Percentiles rank a stretch among this genome's conserved stretches.
Evolutionary conservation across 225 moss, liverwort and hornwort genomes (phyloP).

Genomic region (Antitrichia curtipendula): DNA sequence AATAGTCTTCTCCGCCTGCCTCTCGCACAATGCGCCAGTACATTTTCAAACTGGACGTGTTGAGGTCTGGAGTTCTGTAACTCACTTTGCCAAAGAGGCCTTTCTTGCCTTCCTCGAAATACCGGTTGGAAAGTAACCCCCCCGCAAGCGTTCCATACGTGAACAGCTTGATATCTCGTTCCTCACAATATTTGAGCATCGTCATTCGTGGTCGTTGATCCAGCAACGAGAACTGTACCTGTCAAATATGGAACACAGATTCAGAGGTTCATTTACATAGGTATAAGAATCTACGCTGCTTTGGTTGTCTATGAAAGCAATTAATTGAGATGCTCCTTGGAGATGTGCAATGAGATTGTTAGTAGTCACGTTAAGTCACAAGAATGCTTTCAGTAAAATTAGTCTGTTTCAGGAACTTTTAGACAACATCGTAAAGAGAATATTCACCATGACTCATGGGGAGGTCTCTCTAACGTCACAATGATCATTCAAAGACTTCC

Average conservation of each 20-base stretch:
- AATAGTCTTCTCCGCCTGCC: slow-evolving; percentile 32
- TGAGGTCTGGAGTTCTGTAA: slow-evolving; percentile 29
- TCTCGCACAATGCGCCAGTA: slow-evolving; percentile 41
- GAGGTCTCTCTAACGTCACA: neutral
- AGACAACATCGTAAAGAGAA: neutral
- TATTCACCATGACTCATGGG: neutral
- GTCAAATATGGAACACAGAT: neutral
- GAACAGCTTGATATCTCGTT: slow-evolving; percentile 33
- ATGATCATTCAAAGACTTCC: neutral
- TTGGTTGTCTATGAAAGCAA: neutral
- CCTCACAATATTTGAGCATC: slow-evolving; percentile 35
- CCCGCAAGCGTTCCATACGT: slow-evolving; percentile 44
- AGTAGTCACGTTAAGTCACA: neutral
- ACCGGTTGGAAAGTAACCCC: slow-evolving; percentile 28
- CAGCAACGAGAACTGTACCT: slow-evolving; percentile 39
- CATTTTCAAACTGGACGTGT: slow-evolving; percentile 46
- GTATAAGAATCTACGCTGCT: neutral
- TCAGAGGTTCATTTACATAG: neutral
- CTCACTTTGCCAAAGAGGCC: slow-evolving; percentile 22
- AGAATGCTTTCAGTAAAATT: neutral
- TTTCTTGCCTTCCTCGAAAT: slow-evolving; percentile 24
- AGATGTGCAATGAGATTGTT: neutral
- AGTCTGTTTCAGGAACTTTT: neutral
- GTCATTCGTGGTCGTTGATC: slow-evolving; percentile 27
- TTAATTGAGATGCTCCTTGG: neutral